Conservation (phyloP, 495 filamentous ascomycete genomes). For the Penicillium odoratum region DNA sequence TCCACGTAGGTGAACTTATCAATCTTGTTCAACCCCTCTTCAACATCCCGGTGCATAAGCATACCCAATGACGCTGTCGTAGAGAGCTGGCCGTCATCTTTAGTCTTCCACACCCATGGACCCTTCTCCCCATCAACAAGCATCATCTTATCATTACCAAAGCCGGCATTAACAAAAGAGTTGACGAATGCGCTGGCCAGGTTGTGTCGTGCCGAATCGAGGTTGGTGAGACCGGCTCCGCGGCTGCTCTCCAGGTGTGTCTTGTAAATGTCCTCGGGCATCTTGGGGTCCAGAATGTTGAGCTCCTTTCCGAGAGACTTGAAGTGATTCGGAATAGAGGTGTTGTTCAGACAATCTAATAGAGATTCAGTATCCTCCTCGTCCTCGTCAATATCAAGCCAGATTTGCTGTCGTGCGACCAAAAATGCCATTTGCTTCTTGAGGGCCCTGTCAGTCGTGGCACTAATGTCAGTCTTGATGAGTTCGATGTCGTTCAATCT, state of each 20-base stretch:
- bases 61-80: constrained; percentile 91
- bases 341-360: constrained; percentile 80
- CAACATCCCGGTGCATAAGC: constrained; percentile 87
- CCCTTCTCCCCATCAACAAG: constrained; percentile 74
- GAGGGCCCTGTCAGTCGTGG: constrained; percentile 75
- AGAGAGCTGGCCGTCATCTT: constrained; percentile 96
- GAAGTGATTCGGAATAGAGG: constrained; percentile 86
- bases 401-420: constrained; percentile 87
- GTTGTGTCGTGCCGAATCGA: constrained; percentile 94
- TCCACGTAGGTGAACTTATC: constrained; percentile 84
- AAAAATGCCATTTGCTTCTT: constrained; percentile 96
- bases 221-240: constrained; percentile 86
- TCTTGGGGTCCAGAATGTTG: constrained; percentile 95
- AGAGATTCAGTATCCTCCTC: constrained; percentile 69
- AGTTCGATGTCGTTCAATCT: constrained; percentile 83
- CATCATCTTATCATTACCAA: constrained; percentile 97
- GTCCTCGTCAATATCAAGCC: constrained; percentile 64
- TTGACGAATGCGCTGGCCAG: constrained; percentile 96
- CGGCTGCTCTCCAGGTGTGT: constrained; percentile 94
- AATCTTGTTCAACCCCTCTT: constrained; percentile 83
- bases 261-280: constrained; percentile 99
- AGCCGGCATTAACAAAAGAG: constrained; percentile 93
- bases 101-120: constrained; percentile 98
- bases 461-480: constrained; percentile 74
- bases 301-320: constrained; percentile 91